phyloP scores from a whole-genome alignment of 2,329 filamentous ascomycete genomes.

The Ophiobolus disseminans region DNA sequence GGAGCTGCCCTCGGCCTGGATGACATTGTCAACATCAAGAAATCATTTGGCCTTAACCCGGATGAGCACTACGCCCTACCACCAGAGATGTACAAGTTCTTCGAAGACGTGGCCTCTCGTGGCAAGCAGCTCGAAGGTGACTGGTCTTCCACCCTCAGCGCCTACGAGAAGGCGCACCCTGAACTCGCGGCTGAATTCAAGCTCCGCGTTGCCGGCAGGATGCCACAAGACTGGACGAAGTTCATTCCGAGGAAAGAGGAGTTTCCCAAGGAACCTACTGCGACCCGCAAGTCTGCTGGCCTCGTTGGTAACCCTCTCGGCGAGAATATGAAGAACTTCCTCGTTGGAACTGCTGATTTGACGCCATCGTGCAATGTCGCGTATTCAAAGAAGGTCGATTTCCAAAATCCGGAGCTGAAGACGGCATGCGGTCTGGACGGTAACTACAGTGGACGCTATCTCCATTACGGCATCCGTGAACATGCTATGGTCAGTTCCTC shows the following conservation, averaged over 20 bases:
- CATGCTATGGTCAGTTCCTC: no score
- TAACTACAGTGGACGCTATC: slow-evolving; percentile 62
- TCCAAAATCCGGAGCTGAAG: slow-evolving; percentile 49
- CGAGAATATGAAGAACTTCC: no score
- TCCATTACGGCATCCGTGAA: slow-evolving; percentile 48
- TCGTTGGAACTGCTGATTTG: slow-evolving; percentile 70
- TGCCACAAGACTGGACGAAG: no score
- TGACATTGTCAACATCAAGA: slow-evolving; percentile 63
- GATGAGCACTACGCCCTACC: slow-evolving; percentile 56
- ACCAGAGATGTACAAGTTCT: slow-evolving; percentile 60
- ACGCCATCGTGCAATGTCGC: slow-evolving; percentile 59
- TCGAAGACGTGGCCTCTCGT: slow-evolving; percentile 52
- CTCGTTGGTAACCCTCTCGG: no score
- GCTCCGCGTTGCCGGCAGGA: no score
- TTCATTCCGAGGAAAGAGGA: no score
- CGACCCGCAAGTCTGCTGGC: no score
- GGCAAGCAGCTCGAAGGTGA: slow-evolving; percentile 58
- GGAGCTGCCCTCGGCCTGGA: slow-evolving; percentile 64
- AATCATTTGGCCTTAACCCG: slow-evolving; percentile 56
- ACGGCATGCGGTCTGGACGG: slow-evolving; percentile 59
- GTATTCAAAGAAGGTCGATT: no score
- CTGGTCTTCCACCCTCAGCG: no score
- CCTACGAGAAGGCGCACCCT: no score
- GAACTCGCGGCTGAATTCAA: no score
- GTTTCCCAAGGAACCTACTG: no score